phyloP scores from a whole-genome alignment of 441 rosid species.

The Pelargonium citronellum region DNA sequence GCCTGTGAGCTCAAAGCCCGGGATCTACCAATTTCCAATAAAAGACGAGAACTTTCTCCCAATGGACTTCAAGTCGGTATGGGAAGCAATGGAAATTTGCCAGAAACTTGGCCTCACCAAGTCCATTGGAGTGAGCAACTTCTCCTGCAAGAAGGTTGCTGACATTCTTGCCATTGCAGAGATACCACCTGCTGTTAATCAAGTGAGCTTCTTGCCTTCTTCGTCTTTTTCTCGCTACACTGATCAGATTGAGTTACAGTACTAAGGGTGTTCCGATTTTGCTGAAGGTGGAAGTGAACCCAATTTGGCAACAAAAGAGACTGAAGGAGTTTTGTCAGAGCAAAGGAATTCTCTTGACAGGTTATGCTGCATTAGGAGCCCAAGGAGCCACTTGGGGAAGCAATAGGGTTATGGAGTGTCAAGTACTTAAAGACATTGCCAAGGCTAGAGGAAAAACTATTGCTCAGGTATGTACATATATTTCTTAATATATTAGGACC shows the following conservation, averaged over 20 bases:
- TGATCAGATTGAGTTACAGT: too few species aligned
- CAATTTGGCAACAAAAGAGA: slow-evolving; percentile 8
- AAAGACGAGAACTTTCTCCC: slow-evolving; percentile 17
- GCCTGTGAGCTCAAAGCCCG: slow-evolving; percentile 21
- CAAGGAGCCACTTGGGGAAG: neutral
- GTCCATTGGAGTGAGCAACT: slow-evolving; percentile 34
- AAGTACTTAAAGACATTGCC: neutral
- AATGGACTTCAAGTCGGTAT: slow-evolving; percentile 23
- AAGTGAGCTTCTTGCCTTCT: slow-evolving; percentile 27
- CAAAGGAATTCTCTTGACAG: neutral
- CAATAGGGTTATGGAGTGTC: neutral
- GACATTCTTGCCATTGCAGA: slow-evolving; percentile 25
- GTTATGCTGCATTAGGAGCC: neutral
- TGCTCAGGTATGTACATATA: slow-evolving; percentile 1
- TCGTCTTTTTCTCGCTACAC: too few species aligned
- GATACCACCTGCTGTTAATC: slow-evolving; percentile 34
- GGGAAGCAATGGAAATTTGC: slow-evolving; percentile 32
- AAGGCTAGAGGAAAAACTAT: neutral
- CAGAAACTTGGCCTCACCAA: slow-evolving; percentile 23
- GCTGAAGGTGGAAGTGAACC: slow-evolving; percentile 8
- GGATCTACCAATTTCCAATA: neutral
- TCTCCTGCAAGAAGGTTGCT: slow-evolving; percentile 30
- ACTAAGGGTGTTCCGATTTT: neutral
- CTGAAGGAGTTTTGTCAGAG: neutral
- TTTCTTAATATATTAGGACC: neutral